Evolutionary conservation across 192 early-diverging fungal genomes (phyloP), one percentile per base, ranked within the genome.

Genomic region (Coemansia sp.): DNA sequence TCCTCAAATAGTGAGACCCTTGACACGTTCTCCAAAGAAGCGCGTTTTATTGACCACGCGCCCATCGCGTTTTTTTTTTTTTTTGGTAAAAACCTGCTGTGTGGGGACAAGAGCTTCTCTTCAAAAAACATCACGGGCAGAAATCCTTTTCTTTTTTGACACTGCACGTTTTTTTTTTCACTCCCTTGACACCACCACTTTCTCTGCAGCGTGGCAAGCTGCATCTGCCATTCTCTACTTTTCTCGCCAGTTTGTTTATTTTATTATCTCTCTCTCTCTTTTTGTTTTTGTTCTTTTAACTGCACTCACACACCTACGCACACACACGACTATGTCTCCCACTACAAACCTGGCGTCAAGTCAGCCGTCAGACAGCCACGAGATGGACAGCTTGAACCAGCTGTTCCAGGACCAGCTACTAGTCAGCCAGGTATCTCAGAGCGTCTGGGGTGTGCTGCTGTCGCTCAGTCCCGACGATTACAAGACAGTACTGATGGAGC

Each of bases 371-470:
- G 72, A 72, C 23, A 72, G 76, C 62, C 69, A 75, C 37, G 80
- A 78, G 51, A 70, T 84, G 70, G 82, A 84, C 44, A 65, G 65
- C 32, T 51, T 79, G 17, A 76, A 79, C 68, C 82, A 76, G 68
- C 68, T 76, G 31, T 84, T 78, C 48, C 77, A 84, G 68, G 61
- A 68, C 45, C 82, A 78, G 68, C 82, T 84, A 23, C 69, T 82
- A 21, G 77, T 85, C 14, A 80, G 67, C 60, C 73, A 82, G 66
- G 80, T 79, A 31, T 75, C 84, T 6, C 69, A 61, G 42, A 72
- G 70, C 11, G 80, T 85, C 29, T 85, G 84, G 84, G 84, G 84
- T 11, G 80, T 82, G 36, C 70, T 85, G 53, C 73, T 85, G 11
- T 77, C 80, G 44, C 74, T 82, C 37, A 82, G 73, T 58, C 80